Evolutionary conservation across 106 monocot genomes (phyloP), one percentile per base, ranked within the genome.

Genomic region (Cymbidium sinense): DNA sequence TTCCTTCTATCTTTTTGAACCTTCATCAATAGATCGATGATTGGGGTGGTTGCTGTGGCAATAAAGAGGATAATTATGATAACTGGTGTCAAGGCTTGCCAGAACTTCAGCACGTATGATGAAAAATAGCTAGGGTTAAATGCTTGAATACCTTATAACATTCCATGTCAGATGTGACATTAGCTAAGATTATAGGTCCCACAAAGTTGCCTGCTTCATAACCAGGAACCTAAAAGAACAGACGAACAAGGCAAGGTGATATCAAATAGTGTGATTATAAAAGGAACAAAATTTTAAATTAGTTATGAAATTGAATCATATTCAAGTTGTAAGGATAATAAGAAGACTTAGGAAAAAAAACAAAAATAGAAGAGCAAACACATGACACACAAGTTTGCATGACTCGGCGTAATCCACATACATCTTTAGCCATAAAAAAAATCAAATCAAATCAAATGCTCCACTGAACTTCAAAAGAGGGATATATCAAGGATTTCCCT

Each of bases 161-260:
- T 79, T 95, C 90, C 99, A 99, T 95, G 73, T 86, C 86, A 84
- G 77, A 77, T 33, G 79, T 83, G 31, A 95, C 87, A 84, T 95
- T 92, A 83, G 90, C 83, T 64, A 99, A 82, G 70, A 99, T 86
- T 4, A 95, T 95, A 5, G 99, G 99, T 50, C 99, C 99, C 73
- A 99, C 89, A 83, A 99, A 99, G 78, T 99, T 99, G 27, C 99
- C 99, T 83, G 86, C 75, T 77, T 89, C 87, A 70, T 89, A 95
- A 73, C 88, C 84, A 70, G 95, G 89, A 85, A 99, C 90, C 99
- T 98, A 41, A 74, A 21, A 58, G 70, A 62, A 25, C 37, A 80
- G 71, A 20, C 64, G 77, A 67, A 4, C 31, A 29, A 33, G 13
- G 47, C 8, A 70, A 34, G 34, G 35, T 70, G 70, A 70, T 70